These are phyloP conservation scores for Amanita rubescens DNA, from an alignment of 768 basidiomycete genomes.

Conservation along the genomic window DNA sequence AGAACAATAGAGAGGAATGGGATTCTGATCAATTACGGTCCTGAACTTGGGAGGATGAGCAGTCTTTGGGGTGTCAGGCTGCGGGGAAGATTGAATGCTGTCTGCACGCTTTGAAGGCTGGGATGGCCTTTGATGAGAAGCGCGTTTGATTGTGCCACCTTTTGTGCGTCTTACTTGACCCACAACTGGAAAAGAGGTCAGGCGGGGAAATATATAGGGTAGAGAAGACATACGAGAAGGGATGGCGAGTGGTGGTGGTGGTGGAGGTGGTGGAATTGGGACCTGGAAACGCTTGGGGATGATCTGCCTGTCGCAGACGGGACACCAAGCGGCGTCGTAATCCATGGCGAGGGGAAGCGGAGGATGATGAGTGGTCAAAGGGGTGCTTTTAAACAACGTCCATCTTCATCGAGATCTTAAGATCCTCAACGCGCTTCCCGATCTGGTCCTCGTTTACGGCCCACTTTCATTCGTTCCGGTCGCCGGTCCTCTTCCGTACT, in stretches of 20 bases:
- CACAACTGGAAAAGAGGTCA: constrained; percentile 9
- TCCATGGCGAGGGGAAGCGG: constrained; percentile 26
- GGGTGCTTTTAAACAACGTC: constrained; percentile 20
- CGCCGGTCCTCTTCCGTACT: constrained; percentile 10
- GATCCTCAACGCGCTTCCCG: constrained; percentile 4
- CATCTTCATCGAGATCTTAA: constrained; percentile 10
- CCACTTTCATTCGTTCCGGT: constrained; percentile 17
- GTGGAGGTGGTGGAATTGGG: constrained; percentile 28
- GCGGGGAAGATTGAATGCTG: constrained; percentile 16
- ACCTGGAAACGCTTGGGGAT: constrained; percentile 67
- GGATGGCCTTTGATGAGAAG: constrained; percentile 53
- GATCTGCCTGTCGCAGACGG: constrained; percentile 70
- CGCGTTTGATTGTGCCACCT: constrained; percentile 29
- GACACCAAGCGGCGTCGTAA: constrained; percentile 75
- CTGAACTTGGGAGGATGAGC: constrained; percentile 40
- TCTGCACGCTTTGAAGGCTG: constrained; percentile 39
- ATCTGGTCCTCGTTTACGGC: constrained; percentile 8
- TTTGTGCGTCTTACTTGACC: constrained; percentile 18
- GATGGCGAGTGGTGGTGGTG: constrained; percentile 36
- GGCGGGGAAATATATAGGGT: background rate
- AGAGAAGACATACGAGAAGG: constrained; percentile 29
- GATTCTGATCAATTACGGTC: constrained; percentile 71
- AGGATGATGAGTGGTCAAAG: constrained; percentile 9
- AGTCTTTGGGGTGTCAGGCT: constrained; percentile 16
- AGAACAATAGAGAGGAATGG: constrained; percentile 81